These are phyloP conservation scores for Fusarium agapanthi DNA, from an alignment of 2,329 filamentous ascomycete genomes.

Conservation along the genomic window DNA sequence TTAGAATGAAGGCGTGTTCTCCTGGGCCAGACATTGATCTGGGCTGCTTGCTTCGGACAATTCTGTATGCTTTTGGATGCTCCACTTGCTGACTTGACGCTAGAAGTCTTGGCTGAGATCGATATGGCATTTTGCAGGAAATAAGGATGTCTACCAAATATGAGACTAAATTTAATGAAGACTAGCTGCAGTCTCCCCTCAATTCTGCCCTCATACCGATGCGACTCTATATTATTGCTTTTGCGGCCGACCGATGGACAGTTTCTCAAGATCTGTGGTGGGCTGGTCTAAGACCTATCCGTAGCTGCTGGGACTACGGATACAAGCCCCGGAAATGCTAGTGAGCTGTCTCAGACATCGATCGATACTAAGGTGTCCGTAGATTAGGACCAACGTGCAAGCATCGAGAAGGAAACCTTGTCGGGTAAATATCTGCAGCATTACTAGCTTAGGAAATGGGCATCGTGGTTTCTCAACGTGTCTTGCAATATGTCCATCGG, in stretches of 20 bases:
- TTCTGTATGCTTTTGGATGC: conserved; percentile 1
- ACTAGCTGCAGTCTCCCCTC: conserved; percentile 8
- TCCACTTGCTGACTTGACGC: not conserved
- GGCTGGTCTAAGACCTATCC: not conserved
- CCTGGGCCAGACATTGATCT: not conserved
- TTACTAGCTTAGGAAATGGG: not conserved
- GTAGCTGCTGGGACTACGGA: conserved; percentile 2
- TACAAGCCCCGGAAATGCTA: conserved; percentile 9
- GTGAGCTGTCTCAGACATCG: conserved; percentile 3
- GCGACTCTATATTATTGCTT: conserved; percentile 9
- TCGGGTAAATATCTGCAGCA: not conserved
- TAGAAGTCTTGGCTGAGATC: conserved; percentile 2
- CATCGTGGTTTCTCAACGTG: not conserved
- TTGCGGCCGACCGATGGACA: conserved; percentile 1
- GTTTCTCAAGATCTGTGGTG: not conserved
- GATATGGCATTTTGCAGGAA: conserved; percentile 10
- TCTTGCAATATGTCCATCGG: not conserved
- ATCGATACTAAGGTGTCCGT: not conserved
- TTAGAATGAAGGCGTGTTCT: not conserved
- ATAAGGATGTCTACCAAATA: conserved; percentile 11
- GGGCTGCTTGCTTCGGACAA: not conserved
- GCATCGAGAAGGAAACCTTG: not conserved
- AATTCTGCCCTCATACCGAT: conserved; percentile 5
- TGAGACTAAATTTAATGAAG: conserved; percentile 16
- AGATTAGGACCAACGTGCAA: not conserved